phyloP scores from a whole-genome alignment of 805 yeast species.

The Candida silvicultrix region DNA sequence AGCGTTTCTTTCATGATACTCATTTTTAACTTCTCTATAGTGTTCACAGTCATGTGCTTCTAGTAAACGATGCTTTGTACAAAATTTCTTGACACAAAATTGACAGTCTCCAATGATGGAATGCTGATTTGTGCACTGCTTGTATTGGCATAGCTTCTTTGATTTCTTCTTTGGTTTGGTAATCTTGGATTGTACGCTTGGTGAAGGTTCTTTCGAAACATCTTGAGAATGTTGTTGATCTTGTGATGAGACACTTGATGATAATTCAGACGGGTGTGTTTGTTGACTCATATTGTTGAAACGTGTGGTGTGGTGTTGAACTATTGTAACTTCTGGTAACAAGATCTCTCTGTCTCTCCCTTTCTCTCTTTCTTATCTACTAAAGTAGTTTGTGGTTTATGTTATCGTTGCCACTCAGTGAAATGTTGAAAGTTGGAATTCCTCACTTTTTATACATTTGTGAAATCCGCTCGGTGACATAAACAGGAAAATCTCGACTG shows the following conservation, averaged over 20 bases:
- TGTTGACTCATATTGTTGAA: not conserved
- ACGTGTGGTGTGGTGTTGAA: too few species aligned
- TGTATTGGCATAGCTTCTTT: constrained; percentile 22
- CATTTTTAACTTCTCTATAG: constrained; percentile 51
- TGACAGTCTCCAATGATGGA: constrained; percentile 55
- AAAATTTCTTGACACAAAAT: constrained; percentile 57
- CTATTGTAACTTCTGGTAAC: too few species aligned
- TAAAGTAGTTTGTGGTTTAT: too few species aligned
- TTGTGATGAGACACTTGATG: not conserved
- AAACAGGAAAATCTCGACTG: not conserved
- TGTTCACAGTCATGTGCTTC: constrained; percentile 59
- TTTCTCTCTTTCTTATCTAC: too few species aligned
- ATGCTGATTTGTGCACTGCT: constrained; percentile 24
- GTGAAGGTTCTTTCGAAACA: not conserved
- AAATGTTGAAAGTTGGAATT: too few species aligned
- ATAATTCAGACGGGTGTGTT: not conserved
- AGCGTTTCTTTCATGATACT: constrained; percentile 58
- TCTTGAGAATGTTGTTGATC: not conserved
- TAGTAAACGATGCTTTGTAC: constrained; percentile 58
- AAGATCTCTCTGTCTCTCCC: too few species aligned
- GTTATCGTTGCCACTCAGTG: too few species aligned
- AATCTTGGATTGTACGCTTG: constrained; percentile 3
- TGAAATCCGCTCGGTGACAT: too few species aligned
- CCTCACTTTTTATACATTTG: too few species aligned
- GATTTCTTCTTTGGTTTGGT: constrained; percentile 23